Percentiles rank a stretch among this genome's conserved stretches.
phyloP scores from a whole-genome alignment of 208 protist genomes.

The Acanthamoeba royreba region DNA sequence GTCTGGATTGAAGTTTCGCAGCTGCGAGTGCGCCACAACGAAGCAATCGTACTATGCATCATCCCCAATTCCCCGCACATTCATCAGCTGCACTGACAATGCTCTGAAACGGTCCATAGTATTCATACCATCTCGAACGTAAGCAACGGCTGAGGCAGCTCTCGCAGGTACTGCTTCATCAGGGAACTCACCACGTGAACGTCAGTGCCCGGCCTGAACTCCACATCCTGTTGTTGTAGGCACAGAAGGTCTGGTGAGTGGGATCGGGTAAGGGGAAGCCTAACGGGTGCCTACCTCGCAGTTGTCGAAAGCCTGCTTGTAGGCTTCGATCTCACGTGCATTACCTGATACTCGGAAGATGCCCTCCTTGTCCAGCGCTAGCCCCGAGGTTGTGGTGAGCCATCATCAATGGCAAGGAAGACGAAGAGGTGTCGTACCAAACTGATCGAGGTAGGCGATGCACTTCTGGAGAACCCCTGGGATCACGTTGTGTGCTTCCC shows the following conservation, averaged over 20 bases:
- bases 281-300: too few relatives aligned
- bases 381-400: too few relatives aligned
- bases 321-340: not conserved
- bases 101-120: too few relatives aligned
- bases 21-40: not conserved
- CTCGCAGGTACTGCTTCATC: slow-evolving; percentile 16
- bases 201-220: slow-evolving; percentile 12
- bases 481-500: not conserved
- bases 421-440: not conserved
- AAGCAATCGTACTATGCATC: not conserved
- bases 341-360: not conserved
- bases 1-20: not conserved
- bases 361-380: slow-evolving; percentile 15
- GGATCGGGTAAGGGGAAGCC: too few relatives aligned
- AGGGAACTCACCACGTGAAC: slow-evolving; percentile 3
- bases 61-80: not conserved
- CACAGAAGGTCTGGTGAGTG: too few relatives aligned
- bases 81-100: not conserved
- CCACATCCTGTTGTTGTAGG: not conserved
- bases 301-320: slow-evolving; percentile 4
- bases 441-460: not conserved
- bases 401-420: too few relatives aligned
- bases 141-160: not conserved
- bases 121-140: not conserved
- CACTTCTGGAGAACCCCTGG: not conserved